phyloP scores from a whole-genome alignment of 345 rosid genomes.

The Populus ilicifolia region DNA sequence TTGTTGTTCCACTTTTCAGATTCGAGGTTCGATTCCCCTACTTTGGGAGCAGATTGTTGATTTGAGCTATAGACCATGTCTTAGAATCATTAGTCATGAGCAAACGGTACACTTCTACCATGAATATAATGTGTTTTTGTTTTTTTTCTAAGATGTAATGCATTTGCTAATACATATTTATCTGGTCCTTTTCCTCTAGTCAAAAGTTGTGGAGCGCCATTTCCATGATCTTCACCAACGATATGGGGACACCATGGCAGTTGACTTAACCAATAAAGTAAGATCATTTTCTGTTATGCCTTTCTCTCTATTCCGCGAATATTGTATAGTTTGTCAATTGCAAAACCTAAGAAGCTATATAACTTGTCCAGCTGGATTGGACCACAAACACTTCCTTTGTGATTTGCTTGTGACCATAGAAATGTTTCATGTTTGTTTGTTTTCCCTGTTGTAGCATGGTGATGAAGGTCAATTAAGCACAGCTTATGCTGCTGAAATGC shows the following conservation, averaged over 20 bases:
- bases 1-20: conserved; percentile 38
- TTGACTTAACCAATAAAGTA: conserved; percentile 84
- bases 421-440: conserved; percentile 3
- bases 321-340: neutral
- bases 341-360: neutral
- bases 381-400: conserved; percentile 9
- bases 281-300: conserved; percentile 16
- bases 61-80: conserved; percentile 86
- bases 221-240: conserved; percentile 81
- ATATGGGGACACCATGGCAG: conserved; percentile 69
- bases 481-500: conserved; percentile 75
- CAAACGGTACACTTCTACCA: conserved; percentile 46
- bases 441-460: conserved; percentile 56
- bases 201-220: conserved; percentile 81
- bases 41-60: conserved; percentile 99
- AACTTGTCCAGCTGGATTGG: neutral
- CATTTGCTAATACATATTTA: conserved; percentile 12
- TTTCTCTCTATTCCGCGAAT: neutral
- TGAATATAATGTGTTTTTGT: neutral
- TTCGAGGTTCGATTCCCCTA: conserved; percentile 94
- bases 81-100: conserved; percentile 61
- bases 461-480: conserved; percentile 80
- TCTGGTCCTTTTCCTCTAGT: conserved; percentile 38
- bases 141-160: conserved; percentile 15
- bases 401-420: neutral